Conservation (phyloP, 257 asterid species). For the Vinca minor region DNA sequence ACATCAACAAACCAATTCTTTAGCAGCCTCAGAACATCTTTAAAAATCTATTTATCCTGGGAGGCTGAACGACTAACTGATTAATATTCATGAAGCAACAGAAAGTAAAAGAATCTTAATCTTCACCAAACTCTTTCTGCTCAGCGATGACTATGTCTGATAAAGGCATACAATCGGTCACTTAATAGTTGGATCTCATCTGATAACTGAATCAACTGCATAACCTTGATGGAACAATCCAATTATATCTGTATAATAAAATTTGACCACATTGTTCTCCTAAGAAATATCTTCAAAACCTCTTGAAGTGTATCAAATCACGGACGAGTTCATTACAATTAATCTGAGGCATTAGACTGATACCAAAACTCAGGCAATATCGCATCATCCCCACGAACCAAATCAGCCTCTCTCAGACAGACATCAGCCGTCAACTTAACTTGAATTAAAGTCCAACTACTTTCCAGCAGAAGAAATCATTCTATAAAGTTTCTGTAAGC, state of each 20-base stretch:
- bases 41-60: neutral
- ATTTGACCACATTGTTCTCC: neutral
- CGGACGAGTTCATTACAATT: neutral
- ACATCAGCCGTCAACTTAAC: neutral
- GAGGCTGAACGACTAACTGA: neutral
- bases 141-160: neutral
- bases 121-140: constrained; percentile 6
- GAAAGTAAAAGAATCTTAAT: constrained; percentile 7
- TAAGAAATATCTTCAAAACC: constrained; percentile 7
- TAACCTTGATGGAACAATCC: neutral
- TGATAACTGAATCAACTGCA: neutral
- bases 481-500: neutral
- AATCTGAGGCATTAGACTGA: neutral
- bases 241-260: neutral
- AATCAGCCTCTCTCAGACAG: neutral
- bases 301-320: constrained; percentile 20
- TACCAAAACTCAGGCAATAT: neutral
- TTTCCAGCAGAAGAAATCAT: constrained; percentile 2
- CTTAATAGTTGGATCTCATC: neutral
- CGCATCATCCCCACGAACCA: neutral
- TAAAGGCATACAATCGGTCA: neutral
- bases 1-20: neutral
- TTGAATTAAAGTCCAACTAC: neutral
- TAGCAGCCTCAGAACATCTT: constrained; percentile 1
- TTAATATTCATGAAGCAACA: constrained; percentile 3